Evolutionary conservation across 1,284 basidiomycete genomes (phyloP).

Genomic region (Pyrrhoderma lamaoense): DNA sequence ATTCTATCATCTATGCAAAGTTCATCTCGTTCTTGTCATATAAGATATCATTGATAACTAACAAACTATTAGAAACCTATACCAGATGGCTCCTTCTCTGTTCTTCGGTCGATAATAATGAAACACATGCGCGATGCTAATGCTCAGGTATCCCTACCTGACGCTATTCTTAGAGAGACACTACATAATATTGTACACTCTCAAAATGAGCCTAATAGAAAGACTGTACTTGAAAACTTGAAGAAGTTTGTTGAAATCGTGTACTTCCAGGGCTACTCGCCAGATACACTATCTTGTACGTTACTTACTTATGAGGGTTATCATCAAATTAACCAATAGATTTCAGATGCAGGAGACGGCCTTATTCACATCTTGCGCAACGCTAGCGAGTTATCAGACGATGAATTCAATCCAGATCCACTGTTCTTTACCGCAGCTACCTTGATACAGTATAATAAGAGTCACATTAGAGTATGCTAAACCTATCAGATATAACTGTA

Average conservation of each 20-base stretch:
- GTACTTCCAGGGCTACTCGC: slow-evolving; percentile 42
- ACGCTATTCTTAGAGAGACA: slow-evolving; percentile 50
- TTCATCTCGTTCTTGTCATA: slow-evolving; percentile 21
- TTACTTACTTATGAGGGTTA: slow-evolving; percentile 3
- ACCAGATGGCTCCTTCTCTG: slow-evolving; percentile 4
- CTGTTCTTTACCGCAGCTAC: slow-evolving; percentile 43
- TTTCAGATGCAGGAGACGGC: slow-evolving; percentile 47
- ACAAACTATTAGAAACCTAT: not conserved
- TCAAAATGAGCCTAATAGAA: slow-evolving; percentile 42
- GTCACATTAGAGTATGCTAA: slow-evolving; percentile 43
- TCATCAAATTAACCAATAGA: not conserved
- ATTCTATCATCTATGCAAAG: slow-evolving; percentile 50
- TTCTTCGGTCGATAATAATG: slow-evolving; percentile 14
- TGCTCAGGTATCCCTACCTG: slow-evolving; percentile 30
- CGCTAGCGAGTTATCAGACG: slow-evolving; percentile 42
- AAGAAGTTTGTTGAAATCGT: slow-evolving; percentile 45
- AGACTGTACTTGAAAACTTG: slow-evolving; percentile 45
- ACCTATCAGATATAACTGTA: slow-evolving; percentile 5
- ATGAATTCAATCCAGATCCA: slow-evolving; percentile 46
- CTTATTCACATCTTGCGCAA: slow-evolving; percentile 46
- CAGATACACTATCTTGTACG: slow-evolving; percentile 49
- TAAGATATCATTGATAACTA: not conserved
- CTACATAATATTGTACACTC: slow-evolving; percentile 40
- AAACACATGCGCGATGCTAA: slow-evolving; percentile 10
- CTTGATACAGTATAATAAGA: slow-evolving; percentile 53